A percentile compares a stretch with the other conserved stretches of the same genome.
Conservation (phyloP, 805 yeast genomes). For the Schwanniomyces polymorphus region DNA sequence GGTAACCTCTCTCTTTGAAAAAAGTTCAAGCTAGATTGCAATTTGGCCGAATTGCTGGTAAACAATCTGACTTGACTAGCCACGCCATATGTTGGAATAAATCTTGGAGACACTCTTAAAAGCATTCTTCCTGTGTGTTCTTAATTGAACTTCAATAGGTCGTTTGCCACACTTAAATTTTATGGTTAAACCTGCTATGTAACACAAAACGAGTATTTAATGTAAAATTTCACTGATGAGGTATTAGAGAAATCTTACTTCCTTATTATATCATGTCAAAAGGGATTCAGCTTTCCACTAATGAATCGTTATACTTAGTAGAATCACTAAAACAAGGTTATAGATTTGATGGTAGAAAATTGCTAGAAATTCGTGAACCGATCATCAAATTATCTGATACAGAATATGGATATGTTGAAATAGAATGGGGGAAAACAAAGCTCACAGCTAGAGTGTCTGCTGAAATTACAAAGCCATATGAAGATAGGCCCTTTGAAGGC, state of each 20-base stretch:
- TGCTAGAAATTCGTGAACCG: conserved; percentile 65
- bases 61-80: conserved; percentile 1
- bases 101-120: background rate
- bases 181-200: background rate
- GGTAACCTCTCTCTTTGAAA: conserved; percentile 68
- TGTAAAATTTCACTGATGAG: conserved; percentile 1
- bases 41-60: conserved; percentile 3
- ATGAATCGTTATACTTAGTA: conserved; percentile 62
- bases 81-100: background rate
- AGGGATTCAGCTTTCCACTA: conserved; percentile 58
- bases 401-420: conserved; percentile 80
- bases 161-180: background rate
- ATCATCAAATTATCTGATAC: conserved; percentile 56
- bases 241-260: background rate
- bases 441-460: conserved; percentile 74
- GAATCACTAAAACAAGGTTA: conserved; percentile 62
- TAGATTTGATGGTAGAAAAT: conserved; percentile 68
- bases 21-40: conserved; percentile 39
- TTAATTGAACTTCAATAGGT: background rate
- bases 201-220: background rate
- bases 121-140: conserved; percentile 1
- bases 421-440: conserved; percentile 70
- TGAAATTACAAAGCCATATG: conserved; percentile 75
- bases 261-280: conserved; percentile 49
- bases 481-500: conserved; percentile 94